Evolutionary conservation across 2,329 filamentous ascomycete species (phyloP).

Genomic region (Ophiostoma perfectum): DNA sequence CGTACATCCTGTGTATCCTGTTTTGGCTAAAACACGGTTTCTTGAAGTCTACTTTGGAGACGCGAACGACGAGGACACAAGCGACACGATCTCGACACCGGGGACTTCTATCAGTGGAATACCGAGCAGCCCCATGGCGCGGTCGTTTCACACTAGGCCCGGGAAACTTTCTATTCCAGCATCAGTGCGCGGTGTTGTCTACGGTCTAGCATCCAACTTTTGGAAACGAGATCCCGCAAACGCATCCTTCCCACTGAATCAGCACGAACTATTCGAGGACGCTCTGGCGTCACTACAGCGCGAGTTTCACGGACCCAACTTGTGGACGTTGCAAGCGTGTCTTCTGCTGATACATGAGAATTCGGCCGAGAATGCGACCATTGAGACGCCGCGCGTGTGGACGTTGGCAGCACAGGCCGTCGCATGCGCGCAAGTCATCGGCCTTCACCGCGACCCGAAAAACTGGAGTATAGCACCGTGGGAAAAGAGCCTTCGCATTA

Average conservation of each 20-base stretch:
- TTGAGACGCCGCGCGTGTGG: constrained; percentile 43
- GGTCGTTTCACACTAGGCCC: background rate
- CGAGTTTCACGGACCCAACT: constrained; percentile 44
- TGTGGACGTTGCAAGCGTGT: constrained; percentile 44
- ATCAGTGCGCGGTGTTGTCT: background rate
- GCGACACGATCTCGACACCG: background rate
- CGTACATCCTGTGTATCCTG: background rate
- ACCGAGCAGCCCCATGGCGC: background rate
- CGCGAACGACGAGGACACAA: background rate
- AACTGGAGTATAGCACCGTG: constrained; percentile 39
- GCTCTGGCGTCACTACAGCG: constrained; percentile 41
- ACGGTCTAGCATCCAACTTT: background rate
- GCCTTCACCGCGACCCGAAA: background rate
- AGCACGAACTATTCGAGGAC: constrained; percentile 40
- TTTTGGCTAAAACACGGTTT: background rate
- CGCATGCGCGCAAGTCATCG: background rate
- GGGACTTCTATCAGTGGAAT: background rate
- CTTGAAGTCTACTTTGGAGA: background rate
- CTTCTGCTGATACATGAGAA: constrained; percentile 42
- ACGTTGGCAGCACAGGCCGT: background rate
- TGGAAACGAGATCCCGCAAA: background rate
- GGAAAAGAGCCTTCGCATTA: constrained; percentile 41
- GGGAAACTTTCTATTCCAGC: background rate
- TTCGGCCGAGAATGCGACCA: constrained; percentile 42
- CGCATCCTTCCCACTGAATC: constrained; percentile 31